phyloP scores from a whole-genome alignment of 2,329 filamentous ascomycete species.

The Neofusicoccum sp. region DNA sequence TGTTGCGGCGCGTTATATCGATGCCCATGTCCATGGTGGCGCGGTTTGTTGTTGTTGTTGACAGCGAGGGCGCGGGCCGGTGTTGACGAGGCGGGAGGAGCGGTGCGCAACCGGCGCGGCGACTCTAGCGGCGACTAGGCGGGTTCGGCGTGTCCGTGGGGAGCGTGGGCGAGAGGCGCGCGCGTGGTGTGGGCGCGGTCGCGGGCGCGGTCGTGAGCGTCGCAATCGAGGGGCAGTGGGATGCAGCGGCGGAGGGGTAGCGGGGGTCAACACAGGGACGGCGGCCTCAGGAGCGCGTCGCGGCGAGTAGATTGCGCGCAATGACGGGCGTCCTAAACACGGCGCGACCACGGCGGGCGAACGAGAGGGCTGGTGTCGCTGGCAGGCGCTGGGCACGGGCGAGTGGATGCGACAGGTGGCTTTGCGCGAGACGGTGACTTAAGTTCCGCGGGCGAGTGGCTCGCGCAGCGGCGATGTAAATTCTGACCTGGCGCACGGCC shows the following conservation, averaged over 20 bases:
- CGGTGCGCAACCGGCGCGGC: not conserved
- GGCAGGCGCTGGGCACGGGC: not conserved
- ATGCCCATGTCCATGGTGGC: constrained; percentile 55
- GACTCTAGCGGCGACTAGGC: not conserved
- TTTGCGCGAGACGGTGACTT: constrained; percentile 8
- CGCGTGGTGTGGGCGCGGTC: not conserved
- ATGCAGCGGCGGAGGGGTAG: constrained; percentile 6
- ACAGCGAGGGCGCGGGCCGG: constrained; percentile 1
- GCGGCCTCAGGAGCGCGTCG: constrained; percentile 2
- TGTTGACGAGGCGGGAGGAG: not conserved
- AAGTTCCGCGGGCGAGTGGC: not conserved
- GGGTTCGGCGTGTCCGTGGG: not conserved
- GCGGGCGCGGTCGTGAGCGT: not conserved
- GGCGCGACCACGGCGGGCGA: constrained; percentile 6
- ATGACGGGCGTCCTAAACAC: not conserved
- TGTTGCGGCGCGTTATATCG: constrained; percentile 82
- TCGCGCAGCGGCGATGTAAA: constrained; percentile 11
- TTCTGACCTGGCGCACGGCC: not conserved
- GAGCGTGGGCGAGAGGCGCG: not conserved
- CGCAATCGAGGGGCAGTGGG: constrained; percentile 2
- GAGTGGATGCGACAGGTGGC: constrained; percentile 11
- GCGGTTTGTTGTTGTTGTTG: constrained; percentile 3
- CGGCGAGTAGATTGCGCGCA: constrained; percentile 6
- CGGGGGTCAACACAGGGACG: not conserved
- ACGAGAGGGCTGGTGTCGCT: not conserved